Base-by-base conservation (phyloP, 2,329 filamentous ascomycete species). In the Didymella segeticola region DNA sequence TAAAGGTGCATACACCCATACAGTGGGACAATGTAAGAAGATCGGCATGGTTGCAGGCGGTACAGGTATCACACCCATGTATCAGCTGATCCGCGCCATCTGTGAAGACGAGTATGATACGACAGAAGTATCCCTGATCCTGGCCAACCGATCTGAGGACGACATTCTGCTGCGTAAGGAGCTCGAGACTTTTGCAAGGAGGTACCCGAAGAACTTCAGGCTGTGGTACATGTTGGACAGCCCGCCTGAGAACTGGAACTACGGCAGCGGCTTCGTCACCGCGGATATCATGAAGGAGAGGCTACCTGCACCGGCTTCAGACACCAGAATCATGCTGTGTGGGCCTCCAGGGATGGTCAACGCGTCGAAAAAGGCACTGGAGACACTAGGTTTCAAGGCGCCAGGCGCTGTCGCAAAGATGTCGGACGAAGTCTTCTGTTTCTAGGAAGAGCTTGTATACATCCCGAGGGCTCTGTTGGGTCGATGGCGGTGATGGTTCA, bases 31-130 rank as follows among this genome's bases (percentile, higher is more conserved):
- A 14, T 75, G 73, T 17, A 76, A 73, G 58, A 69, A 74, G 34
- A 78, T 86, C 33, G 82, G 82, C 50, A 85, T 86, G 82, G 64
- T 85, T 1, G 82, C 80, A 2, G 82, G 82, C 26, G 79, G 80
- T 17, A 78, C 78, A 42, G 80, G 80, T 11, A 82, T 82, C 53
- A 82, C 83, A 1, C 83, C 83, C 3, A 83, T 85, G 80, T 84
- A 79, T 66, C 85, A 88, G 64, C 70, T 88, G 6, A 86, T 88
- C 63, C 81, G 84, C 4, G 83, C 84, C 36, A 85, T 88, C 50
- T 86, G 83, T 62, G 84, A 87, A 63, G 82, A 87, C 47, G 75
- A 80, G n/a, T 73, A 70, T 6, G 86, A 88, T 56, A 77, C 75
- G 1, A 88, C 86, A 0, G 71, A 83, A 57, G 69, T 87, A 34